Percentiles rank a stretch among this genome's conserved stretches.
Evolutionary conservation across 2,329 filamentous ascomycete genomes (phyloP).

Genomic region (Neonectria neomacrospora): DNA sequence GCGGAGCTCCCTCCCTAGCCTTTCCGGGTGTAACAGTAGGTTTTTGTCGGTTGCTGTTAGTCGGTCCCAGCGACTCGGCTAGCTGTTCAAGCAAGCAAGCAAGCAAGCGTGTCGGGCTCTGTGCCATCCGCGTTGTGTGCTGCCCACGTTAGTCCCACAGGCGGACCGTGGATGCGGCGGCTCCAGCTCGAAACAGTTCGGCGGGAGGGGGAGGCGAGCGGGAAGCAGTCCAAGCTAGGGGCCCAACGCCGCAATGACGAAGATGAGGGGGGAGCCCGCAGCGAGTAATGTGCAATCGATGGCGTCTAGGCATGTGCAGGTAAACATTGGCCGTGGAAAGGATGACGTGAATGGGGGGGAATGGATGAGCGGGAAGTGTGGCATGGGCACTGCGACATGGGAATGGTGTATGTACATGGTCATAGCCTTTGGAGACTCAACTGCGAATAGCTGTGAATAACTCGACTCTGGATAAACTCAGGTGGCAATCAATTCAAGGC

Average conservation of each 20-base stretch:
- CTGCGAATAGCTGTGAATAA: not conserved
- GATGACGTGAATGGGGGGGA: not conserved
- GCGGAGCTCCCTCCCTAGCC: not conserved
- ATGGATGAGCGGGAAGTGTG: conserved; percentile 1
- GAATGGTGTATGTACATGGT: not conserved
- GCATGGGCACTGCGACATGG: not conserved
- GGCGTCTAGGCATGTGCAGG: not conserved
- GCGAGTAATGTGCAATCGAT: not conserved
- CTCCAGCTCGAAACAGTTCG: conserved; percentile 1
- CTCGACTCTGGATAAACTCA: not conserved
- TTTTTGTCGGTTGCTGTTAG: not conserved
- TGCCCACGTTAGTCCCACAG: not conserved
- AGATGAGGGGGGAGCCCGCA: not conserved
- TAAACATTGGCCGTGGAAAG: not conserved
- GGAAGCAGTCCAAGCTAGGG: not conserved
- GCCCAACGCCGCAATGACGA: not conserved
- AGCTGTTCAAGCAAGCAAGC: not conserved
- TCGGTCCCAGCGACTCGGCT: not conserved
- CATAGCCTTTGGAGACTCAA: not conserved
- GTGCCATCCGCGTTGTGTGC: not conserved
- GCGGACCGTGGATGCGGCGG: not conserved
- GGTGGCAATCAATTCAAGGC: not conserved
- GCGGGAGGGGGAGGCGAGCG: not conserved
- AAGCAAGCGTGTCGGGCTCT: not conserved
- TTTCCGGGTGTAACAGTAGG: conserved; percentile 1